A percentile compares a stretch with the other conserved stretches of the same genome.
Conservation (phyloP, 768 basidiomycete species). For the Boletus reticulatus region DNA sequence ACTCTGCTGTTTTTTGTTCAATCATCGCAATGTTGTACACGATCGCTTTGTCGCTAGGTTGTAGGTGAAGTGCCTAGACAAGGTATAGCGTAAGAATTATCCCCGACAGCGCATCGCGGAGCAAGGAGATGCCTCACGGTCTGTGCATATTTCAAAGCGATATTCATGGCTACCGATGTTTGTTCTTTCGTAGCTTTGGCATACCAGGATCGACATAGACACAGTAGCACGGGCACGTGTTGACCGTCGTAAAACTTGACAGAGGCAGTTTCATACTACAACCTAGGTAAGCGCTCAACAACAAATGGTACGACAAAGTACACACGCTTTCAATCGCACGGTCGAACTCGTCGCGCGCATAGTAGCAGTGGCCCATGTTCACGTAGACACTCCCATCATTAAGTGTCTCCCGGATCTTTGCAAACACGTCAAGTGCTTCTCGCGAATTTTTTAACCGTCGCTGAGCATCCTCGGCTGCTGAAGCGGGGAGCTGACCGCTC, state of each 20-base stretch:
- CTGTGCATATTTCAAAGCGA: conserved; percentile 82
- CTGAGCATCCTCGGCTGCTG: conserved; percentile 60
- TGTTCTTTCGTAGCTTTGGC: conserved; percentile 91
- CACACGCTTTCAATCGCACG: conserved; percentile 92
- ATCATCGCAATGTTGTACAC: conserved; percentile 98
- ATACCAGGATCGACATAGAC: conserved; percentile 91
- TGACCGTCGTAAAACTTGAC: conserved; percentile 71
- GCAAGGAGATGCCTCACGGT: conserved; percentile 42
- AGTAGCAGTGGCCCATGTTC: conserved; percentile 97
- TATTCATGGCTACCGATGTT: conserved; percentile 75
- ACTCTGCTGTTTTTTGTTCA: conserved; percentile 92
- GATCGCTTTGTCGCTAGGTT: conserved; percentile 86
- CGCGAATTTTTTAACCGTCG: conserved; percentile 70
- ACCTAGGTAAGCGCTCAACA: not conserved
- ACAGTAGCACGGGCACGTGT: conserved; percentile 74
- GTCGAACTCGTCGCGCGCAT: conserved; percentile 90
- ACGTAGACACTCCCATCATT: conserved; percentile 84
- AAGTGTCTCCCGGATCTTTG: conserved; percentile 85
- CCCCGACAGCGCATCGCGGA: not conserved
- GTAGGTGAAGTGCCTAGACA: conserved; percentile 74
- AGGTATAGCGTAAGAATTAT: not conserved
- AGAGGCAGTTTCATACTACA: conserved; percentile 90
- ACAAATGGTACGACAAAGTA: conserved; percentile 1
- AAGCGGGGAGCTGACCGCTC: conserved; percentile 48
- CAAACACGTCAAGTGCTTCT: conserved; percentile 87